A percentile compares a stretch with the other conserved stretches of the same genome.
Evolutionary conservation across 495 filamentous ascomycete genomes (phyloP).

Genomic region (Xylaria castorea): DNA sequence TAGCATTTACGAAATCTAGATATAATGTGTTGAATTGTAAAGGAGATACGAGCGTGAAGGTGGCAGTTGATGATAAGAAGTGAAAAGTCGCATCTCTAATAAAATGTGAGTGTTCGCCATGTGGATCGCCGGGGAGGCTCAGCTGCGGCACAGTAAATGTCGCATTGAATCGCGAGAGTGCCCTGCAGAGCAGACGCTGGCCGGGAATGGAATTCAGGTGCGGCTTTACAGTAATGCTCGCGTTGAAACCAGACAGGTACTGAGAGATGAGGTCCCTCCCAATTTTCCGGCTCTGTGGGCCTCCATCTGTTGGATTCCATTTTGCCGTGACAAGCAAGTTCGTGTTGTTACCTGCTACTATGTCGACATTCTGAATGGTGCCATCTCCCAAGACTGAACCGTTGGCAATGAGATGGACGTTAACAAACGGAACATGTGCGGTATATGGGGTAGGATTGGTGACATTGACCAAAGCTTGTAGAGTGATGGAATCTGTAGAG

Average conservation of each 20-base stretch:
- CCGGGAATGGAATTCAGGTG: conserved; percentile 75
- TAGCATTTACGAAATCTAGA: conserved; percentile 80
- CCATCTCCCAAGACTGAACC: conserved; percentile 76
- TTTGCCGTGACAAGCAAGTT: conserved; percentile 70
- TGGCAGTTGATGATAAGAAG: conserved; percentile 82
- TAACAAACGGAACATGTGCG: conserved; percentile 77
- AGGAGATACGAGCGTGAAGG: conserved; percentile 84
- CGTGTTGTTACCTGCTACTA: conserved; percentile 74
- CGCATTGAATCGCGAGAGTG: conserved; percentile 71
- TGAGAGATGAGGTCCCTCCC: conserved; percentile 79
- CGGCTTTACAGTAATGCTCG: conserved; percentile 71
- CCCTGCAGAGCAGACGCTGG: conserved; percentile 72
- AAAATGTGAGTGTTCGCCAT: conserved; percentile 63
- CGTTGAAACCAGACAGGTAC: conserved; percentile 88
- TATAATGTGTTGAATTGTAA: conserved; percentile 71
- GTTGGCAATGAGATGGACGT: conserved; percentile 77
- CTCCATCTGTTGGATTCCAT: conserved; percentile 76
- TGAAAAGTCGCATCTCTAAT: conserved; percentile 88
- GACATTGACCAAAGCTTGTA: conserved; percentile 75
- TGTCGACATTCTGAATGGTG: conserved; percentile 62
- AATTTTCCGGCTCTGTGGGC: conserved; percentile 61
- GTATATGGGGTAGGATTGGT: conserved; percentile 91
- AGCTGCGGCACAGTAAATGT: conserved; percentile 74
- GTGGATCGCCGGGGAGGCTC: conserved; percentile 57
- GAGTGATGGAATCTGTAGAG: conserved; percentile 67